Evolutionary conservation across 2,329 filamentous ascomycete genomes (phyloP).

Genomic region (Epichloe glyceriae): DNA sequence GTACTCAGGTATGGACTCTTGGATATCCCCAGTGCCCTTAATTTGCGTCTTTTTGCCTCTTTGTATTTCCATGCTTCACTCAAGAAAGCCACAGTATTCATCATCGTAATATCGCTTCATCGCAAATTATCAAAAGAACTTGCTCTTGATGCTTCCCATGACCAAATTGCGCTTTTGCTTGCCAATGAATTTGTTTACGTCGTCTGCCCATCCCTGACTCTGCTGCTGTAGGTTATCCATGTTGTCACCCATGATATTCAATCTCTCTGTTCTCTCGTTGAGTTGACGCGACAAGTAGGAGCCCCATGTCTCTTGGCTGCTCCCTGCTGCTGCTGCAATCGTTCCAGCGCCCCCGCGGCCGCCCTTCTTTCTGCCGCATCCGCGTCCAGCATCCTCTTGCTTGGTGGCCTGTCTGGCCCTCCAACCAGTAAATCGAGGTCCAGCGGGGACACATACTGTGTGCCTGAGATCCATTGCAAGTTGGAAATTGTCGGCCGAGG

Average conservation of each 20-base stretch:
- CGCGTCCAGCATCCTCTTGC: constrained; percentile 76
- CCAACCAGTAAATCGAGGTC: constrained; percentile 89
- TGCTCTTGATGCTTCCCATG: constrained; percentile 53
- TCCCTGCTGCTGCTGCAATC: constrained; percentile 12
- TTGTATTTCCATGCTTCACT: background rate
- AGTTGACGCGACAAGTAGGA: constrained; percentile 78
- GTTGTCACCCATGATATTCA: constrained; percentile 69
- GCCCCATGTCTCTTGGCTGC: constrained; percentile 48
- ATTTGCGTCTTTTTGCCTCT: no score
- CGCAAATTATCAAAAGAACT: constrained; percentile 29
- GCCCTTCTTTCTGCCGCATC: constrained; percentile 61
- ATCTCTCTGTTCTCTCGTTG: constrained; percentile 79
- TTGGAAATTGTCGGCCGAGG: constrained; percentile 87
- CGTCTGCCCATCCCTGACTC: constrained; percentile 72
- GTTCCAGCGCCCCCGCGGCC: constrained; percentile 22
- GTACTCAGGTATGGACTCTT: background rate
- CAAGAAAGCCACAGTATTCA: background rate
- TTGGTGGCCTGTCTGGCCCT: constrained; percentile 74
- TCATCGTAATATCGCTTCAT: background rate
- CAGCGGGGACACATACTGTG: constrained; percentile 73
- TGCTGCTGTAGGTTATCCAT: constrained; percentile 74
- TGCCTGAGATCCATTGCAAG: constrained; percentile 91
- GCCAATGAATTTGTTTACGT: constrained; percentile 74
- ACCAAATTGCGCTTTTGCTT: constrained; percentile 81
- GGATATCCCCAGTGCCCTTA: no score